phyloP scores from a whole-genome alignment of 257 asterid genomes.

The Rubia yunnanensis region DNA sequence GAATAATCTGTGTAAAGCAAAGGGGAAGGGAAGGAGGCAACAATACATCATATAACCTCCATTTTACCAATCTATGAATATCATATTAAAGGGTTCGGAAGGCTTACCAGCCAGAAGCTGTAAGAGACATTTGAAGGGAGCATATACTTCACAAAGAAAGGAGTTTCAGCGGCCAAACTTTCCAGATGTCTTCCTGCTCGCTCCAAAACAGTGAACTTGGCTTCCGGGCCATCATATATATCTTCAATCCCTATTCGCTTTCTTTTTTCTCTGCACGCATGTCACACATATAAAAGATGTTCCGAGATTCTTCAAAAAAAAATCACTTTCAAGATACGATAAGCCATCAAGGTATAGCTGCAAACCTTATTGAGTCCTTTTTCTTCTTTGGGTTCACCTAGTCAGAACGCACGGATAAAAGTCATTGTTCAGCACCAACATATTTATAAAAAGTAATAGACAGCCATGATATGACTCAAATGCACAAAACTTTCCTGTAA shows the following conservation, averaged over 20 bases:
- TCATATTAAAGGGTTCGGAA: constrained; percentile 7
- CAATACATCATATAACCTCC: not conserved
- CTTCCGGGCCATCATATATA: constrained; percentile 50
- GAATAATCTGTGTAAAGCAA: constrained; percentile 53
- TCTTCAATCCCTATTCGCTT: constrained; percentile 39
- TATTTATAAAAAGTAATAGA: not conserved
- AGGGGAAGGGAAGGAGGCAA: constrained; percentile 3
- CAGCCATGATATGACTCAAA: not conserved
- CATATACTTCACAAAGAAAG: constrained; percentile 69
- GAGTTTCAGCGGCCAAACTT: constrained; percentile 33
- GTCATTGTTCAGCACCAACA: not conserved
- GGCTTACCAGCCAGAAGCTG: constrained; percentile 91
- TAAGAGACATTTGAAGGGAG: constrained; percentile 85
- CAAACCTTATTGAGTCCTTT: constrained; percentile 34
- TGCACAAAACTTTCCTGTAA: too few species aligned
- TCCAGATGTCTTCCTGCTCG: constrained; percentile 47
- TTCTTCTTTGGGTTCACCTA: constrained; percentile 37
- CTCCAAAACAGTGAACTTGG: constrained; percentile 52
- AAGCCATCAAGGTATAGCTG: constrained; percentile 1
- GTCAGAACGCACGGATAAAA: constrained; percentile 20
- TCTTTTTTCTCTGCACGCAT: constrained; percentile 24
- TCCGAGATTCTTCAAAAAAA: constrained; percentile 8
- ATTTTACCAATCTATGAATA: constrained; percentile 2
- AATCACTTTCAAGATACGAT: not conserved
- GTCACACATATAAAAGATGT: constrained; percentile 10